Evolutionary conservation across 305 asterid genomes (phyloP), one percentile per base, ranked within the genome.

Genomic region (Withania somnifera): DNA sequence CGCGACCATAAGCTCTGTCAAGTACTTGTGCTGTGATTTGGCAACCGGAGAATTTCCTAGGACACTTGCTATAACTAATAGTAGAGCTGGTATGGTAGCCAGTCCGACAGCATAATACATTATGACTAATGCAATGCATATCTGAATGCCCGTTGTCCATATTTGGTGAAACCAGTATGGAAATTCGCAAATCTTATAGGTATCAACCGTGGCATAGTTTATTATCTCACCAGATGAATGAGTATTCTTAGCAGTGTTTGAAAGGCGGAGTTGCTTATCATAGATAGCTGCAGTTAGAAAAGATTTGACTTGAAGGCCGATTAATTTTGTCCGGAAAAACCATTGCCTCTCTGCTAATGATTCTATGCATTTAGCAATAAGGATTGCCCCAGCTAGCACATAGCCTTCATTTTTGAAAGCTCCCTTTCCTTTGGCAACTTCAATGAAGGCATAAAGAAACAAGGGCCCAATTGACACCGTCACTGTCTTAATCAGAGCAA

Each of bases 211-310:
- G 26, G 79, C 87, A 82, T 87, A 87, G 32, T 86, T 87, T 85
- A 84, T 86, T 4, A 87, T 87, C 58, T 87, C 88, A 2, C 88
- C 90, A 0, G 86, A 47, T n/a, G 87, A 87, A 38, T 85, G 87
- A 63, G 34, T 64, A 10, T 11, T 61, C 67, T 82, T 87, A 10
- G 87, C 86, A 3, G 80, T 47, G 57, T 68, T 85, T 14, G 87
- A 86, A 8, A 87, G 82, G 4, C 54, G 20, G 24, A 87, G 81
- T 24, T 87, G 88, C 81, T 87, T 87, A 24, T 80, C 52, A 8
- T 47, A 87, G 11, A 87, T 82, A 24, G 90, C 87, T 75, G 86
- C 84, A 19, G 83, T 79, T 20, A 87, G 77, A n/a, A 84, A 6
- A 28, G 90, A 85, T 60, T 58, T 83, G 1, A 87, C 32, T 76